Evolutionary conservation across 345 rosid species (phyloP).

Genomic region (Hevea brasiliensis): DNA sequence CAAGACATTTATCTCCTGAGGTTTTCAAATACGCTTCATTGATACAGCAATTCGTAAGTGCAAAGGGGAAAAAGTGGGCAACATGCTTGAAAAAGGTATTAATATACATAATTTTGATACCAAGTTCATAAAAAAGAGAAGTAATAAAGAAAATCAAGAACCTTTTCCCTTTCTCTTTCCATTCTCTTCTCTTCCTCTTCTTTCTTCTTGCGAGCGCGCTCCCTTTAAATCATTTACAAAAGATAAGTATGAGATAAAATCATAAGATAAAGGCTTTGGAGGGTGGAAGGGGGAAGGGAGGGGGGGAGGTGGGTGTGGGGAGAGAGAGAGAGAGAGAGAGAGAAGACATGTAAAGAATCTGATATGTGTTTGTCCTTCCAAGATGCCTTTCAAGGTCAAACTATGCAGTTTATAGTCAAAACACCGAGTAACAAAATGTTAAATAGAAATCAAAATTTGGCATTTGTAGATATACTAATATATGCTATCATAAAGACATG

Average conservation of each 20-base stretch:
- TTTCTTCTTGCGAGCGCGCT: constrained; percentile 96
- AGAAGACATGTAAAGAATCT: neutral
- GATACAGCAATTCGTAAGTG: neutral
- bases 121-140: constrained; percentile 13
- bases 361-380: neutral
- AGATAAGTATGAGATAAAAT: constrained; percentile 3
- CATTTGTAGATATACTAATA: too few species aligned
- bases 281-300: neutral
- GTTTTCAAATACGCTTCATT: neutral
- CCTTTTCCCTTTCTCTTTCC: constrained; percentile 97
- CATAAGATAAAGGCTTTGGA: neutral
- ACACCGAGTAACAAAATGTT: too few species aligned
- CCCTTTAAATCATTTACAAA: constrained; percentile 49
- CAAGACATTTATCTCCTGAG: neutral
- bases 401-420: neutral
- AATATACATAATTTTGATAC: neutral
- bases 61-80: neutral
- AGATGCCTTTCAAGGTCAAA: constrained; percentile 1
- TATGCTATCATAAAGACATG: too few species aligned
- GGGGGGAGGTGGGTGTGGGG: neutral
- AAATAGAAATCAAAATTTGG: too few species aligned
- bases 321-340: neutral
- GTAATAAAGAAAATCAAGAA: constrained; percentile 19
- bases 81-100: neutral
- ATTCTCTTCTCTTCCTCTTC: constrained; percentile 88